These are phyloP conservation scores for Agaricales sp. DNA, from an alignment of 1,284 basidiomycete genomes.

Conservation along the genomic window DNA sequence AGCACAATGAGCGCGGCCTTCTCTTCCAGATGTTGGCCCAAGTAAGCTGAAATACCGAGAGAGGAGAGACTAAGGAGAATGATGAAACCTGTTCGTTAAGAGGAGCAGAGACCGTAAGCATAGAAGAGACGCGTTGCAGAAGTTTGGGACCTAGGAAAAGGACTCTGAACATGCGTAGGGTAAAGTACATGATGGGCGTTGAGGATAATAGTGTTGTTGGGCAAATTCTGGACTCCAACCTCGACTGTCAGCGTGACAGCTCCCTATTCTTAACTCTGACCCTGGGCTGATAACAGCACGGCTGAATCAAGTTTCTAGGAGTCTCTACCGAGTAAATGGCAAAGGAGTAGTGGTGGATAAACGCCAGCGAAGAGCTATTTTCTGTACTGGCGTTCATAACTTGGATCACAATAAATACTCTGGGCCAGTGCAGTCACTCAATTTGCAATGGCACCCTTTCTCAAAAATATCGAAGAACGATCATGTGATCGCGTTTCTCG, in stretches of 20 bases:
- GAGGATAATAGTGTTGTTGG: background rate
- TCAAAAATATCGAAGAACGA: background rate
- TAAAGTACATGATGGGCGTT: conserved; percentile 1
- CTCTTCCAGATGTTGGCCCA: background rate
- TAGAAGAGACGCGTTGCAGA: background rate
- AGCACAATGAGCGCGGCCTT: background rate
- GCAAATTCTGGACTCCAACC: no score
- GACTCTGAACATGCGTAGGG: background rate
- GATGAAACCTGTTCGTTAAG: background rate
- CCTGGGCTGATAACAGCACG: no score
- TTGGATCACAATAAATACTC: no score
- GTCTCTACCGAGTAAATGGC: no score
- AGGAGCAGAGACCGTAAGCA: background rate
- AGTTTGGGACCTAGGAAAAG: background rate
- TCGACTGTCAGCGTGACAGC: no score
- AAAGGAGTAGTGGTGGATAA: no score
- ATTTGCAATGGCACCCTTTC: background rate
- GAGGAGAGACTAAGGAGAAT: background rate
- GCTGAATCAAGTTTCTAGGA: no score
- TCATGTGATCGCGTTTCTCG: background rate
- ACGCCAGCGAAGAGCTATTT: no score
- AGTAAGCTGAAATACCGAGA: background rate
- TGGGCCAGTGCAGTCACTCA: no score
- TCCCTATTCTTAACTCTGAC: no score
- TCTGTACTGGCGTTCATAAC: no score